Evolutionary conservation across 768 basidiomycete genomes (phyloP), one percentile per base, ranked within the genome.

Genomic region (Brasilioporus rufonigricans): DNA sequence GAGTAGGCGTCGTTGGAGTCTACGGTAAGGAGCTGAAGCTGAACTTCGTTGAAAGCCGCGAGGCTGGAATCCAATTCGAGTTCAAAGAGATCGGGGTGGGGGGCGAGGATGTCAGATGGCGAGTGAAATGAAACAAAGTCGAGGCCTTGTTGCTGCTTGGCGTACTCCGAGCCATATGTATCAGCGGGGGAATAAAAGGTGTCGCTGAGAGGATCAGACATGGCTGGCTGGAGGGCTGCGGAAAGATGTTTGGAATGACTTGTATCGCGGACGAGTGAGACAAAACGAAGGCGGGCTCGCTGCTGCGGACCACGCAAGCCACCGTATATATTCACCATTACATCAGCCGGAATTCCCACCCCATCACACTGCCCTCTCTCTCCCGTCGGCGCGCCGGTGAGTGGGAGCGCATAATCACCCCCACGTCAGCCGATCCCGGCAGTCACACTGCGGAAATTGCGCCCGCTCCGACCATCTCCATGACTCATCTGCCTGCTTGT

Each of bases 21-120:
- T 57, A 87, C 81, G 63, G 81, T 80, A 60, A 84, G 75, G 58
- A 84, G 77, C 67, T 85, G 81, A 52, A 83, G 76, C 65, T 83
- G 78, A 68, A 76, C 72, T 58, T 84, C 79, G 75, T 87, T 82
- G 68, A 85, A 81, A 41, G 80, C 83, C 63, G 82, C 82, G 64
- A 89, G 81, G 73, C 76, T 80, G 32, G 76, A 77, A 73, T 91
- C 90, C 65, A 93, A 80, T 73, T 93, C 91, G 48, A 81, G 80
- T 69, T 92, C 91, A 75, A 93, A 92, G 59, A 84, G 78, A 77
- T 91, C 89, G 57, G 88, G 86, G 66, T 87, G 82, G 41, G 89
- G 88, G 50, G 86, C 87, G 63, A 84, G 77, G 73, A 88, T 80
- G 74, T 89, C 88, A 55, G 81, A 76, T 61, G 83, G 80, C 58